Percentiles rank a stretch among this genome's conserved stretches.
phyloP scores from a whole-genome alignment of 2,329 filamentous ascomycete species.

The Hypoxylon sp. region DNA sequence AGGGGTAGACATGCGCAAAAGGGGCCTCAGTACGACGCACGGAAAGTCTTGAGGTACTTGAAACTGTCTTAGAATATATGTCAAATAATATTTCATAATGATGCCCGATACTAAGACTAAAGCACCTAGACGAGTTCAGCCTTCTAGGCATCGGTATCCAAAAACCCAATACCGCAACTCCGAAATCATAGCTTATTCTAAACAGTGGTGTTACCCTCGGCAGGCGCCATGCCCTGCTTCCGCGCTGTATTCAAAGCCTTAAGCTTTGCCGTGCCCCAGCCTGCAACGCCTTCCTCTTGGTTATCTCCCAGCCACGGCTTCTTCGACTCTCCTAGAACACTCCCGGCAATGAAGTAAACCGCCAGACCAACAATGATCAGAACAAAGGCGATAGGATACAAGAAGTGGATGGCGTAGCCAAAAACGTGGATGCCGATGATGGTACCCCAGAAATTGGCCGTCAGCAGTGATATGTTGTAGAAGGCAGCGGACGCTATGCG shows the following conservation, averaged over 20 bases:
- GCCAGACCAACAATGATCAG: constrained; percentile 88
- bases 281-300: constrained; percentile 84
- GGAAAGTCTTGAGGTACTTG: neutral
- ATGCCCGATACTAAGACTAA: neutral
- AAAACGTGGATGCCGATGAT: constrained; percentile 93
- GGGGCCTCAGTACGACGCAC: too few relatives aligned
- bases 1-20: too few relatives aligned
- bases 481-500: constrained; percentile 93
- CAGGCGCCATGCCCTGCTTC: constrained; percentile 53
- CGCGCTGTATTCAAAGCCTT: constrained; percentile 74
- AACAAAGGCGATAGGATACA: constrained; percentile 97
- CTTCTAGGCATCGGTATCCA: neutral
- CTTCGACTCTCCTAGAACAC: constrained; percentile 84
- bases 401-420: constrained; percentile 81
- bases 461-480: constrained; percentile 95
- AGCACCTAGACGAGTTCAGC: neutral
- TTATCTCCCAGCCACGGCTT: constrained; percentile 95
- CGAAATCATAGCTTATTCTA: constrained; percentile 12
- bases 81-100: neutral
- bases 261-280: constrained; percentile 86
- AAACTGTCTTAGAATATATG: neutral
- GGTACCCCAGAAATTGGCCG: constrained; percentile 96
- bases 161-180: neutral
- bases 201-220: constrained; percentile 22
- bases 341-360: constrained; percentile 88